Percentiles rank a stretch among this genome's conserved stretches.
phyloP scores from a whole-genome alignment of 768 basidiomycete genomes.

The Boletus subcaerulescens region DNA sequence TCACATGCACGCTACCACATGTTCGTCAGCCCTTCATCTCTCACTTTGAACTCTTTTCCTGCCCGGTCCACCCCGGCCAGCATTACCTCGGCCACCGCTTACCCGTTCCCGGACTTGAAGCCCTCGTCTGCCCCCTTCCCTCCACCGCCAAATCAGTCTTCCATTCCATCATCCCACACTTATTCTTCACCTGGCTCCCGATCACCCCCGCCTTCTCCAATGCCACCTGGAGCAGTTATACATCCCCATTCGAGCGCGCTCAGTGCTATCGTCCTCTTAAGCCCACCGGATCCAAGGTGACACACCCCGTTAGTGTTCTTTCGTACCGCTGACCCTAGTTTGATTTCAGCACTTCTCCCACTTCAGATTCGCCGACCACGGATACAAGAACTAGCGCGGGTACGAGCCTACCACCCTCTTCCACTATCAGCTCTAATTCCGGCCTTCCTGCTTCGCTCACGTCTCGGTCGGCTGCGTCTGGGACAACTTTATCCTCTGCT shows the following conservation, averaged over 20 bases:
- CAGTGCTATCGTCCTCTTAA: background rate
- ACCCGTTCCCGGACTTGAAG: conserved; percentile 12
- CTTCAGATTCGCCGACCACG: background rate
- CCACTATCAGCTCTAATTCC: conserved; percentile 16
- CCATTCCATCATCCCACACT: conserved; percentile 1
- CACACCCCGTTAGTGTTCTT: background rate
- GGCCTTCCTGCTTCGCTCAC: conserved; percentile 5
- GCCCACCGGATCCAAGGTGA: conserved; percentile 12
- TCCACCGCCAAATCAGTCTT: conserved; percentile 7
- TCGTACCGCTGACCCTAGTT: conserved; percentile 1
- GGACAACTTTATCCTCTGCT: background rate
- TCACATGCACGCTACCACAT: conserved; percentile 31
- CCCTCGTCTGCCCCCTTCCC: conserved; percentile 18
- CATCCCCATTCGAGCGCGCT: background rate
- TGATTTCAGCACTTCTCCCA: background rate
- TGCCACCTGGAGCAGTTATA: background rate
- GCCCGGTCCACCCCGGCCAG: conserved; percentile 7
- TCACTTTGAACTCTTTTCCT: conserved; percentile 17
- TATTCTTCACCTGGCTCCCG: background rate
- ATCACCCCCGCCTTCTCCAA: conserved; percentile 4
- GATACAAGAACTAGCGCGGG: conserved; percentile 12
- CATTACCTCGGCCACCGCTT: conserved; percentile 2
- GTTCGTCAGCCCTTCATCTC: conserved; percentile 23
- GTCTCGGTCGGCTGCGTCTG: background rate
- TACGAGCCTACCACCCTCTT: conserved; percentile 16